Base-by-base conservation (phyloP, 2,329 filamentous ascomycete species). In the Diaporthe sp. region DNA sequence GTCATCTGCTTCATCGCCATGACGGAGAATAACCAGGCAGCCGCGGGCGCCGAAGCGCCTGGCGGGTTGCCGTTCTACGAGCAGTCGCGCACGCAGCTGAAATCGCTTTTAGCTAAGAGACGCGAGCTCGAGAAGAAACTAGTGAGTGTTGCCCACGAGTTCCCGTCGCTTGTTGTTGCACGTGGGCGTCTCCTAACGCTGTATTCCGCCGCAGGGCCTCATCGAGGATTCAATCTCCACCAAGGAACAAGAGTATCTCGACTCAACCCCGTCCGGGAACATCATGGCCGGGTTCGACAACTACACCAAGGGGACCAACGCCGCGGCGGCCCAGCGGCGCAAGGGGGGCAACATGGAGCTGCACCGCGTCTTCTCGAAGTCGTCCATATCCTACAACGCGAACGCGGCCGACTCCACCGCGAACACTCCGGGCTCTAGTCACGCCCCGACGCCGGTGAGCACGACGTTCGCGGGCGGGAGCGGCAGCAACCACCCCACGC, bases 251-350 rank as follows among this genome's bases (percentile, higher is more conserved):
- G 90, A 93, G 25, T 99, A 99, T 84, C 92, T 99, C 71, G 96
- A 98, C 84, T 95, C 95, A 81, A 97, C 95, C 6, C 93, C 92
- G 19, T 92, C 89, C 80, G 97, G 97, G 60, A 99, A 99, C 86
- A 98, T 99, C 82, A 96, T 99, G 83, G 95, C 94, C 67, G 97
- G 97, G 31, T 99, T 99, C 84, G 97, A 99, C 84, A 97, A 95
- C 83, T 99, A 98, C 86, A 97, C 98, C 88, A 99, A 99, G 85
- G 96, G 90, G 25, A 90, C 91, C 12, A 90, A 91, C n/a, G 87
- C 89, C 2, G 89, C 89, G 6, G 89, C 92, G 5, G 89, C 92
- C 15, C 88, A 91, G 79, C 88, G 93, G 81, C 90, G 92, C 80
- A 91, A 94, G 83, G 88, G 90, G 34, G 90, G 90, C 7, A 86